Evolutionary conservation across 1,139 yeast genomes (phyloP), one percentile per base, ranked within the genome.

Genomic region (Candida pseudoviswanathii): DNA sequence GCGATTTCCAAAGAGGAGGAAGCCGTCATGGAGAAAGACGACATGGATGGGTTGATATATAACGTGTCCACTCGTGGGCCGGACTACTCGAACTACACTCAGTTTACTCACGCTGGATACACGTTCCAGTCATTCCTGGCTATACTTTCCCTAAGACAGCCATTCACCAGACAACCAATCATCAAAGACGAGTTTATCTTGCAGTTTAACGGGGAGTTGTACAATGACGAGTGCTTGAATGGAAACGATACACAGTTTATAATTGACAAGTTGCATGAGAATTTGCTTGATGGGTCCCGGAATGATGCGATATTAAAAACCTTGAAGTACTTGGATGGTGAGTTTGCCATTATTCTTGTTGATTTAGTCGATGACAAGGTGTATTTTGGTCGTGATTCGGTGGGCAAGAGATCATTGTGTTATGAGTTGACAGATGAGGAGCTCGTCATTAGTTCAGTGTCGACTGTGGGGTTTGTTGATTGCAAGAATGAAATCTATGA

Each of bases 191-290:
- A 63, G 11, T 65, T 62, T 52, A 45, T 67, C 60, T 50, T 84
- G 55, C 97, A 89, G 60, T 94, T 86, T 68, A 94, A 94, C 63
- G 99, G 98, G 0, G 98, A 92, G 62, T 69, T 91, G 9, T 92
- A 92, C 63, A 85, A 85, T 56, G 60, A 65, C 0, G 84, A 79
- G 34, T 79, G 86, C 31, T 58, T 68, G 33, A 49, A 54, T 2
- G 47, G 57, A 2, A 75, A 72, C 50, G 79, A 77, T 54, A 76
- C 80, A 0, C 60, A 55, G 9, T 74, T 46, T 55, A 59, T 65
- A 24, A 56, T 57, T 49, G 58, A 62, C 1, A 65, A 64, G 30
- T 49, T 68, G n/a, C 47, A 51, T 11, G 24, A 43, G 4, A 53
- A 56, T 39, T 47, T 61, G 8, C 37, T 47, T 1, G 43, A 26